Conservation (phyloP, 768 basidiomycete genomes). For the Rhizopogon salebrosus region DNA sequence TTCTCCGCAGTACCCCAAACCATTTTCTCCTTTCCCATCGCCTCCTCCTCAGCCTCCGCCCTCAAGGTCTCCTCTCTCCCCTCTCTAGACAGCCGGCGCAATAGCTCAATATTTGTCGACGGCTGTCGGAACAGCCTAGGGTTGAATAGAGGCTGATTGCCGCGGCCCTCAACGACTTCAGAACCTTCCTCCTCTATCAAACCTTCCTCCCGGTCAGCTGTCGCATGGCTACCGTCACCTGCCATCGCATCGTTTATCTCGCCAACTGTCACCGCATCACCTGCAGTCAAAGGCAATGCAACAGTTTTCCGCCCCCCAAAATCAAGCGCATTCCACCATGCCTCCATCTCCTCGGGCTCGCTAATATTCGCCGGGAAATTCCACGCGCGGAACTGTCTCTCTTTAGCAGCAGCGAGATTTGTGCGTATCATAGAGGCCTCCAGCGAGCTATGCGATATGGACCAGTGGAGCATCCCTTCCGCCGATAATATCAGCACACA, state of each 20-base stretch:
- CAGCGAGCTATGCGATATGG: slow-evolving; percentile 36
- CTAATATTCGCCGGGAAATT: slow-evolving; percentile 46
- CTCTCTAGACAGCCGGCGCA: slow-evolving; percentile 43
- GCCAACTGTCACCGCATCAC: slow-evolving; percentile 1
- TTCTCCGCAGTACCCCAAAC: slow-evolving; percentile 28
- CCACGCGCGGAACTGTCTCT: slow-evolving; percentile 42
- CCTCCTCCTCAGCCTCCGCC: slow-evolving; percentile 24
- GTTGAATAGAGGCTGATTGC: slow-evolving; percentile 8
- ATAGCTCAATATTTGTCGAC: slow-evolving; percentile 26
- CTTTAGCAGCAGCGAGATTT: slow-evolving; percentile 28
- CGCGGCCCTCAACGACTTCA: not conserved
- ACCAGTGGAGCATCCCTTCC: slow-evolving; percentile 62
- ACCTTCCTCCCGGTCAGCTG: not conserved
- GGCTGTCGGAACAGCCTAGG: slow-evolving; percentile 33
- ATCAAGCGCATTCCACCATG: slow-evolving; percentile 26
- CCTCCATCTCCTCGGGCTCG: slow-evolving; percentile 21
- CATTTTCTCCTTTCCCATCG: slow-evolving; percentile 42
- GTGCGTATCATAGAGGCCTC: slow-evolving; percentile 30
- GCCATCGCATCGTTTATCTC: not conserved
- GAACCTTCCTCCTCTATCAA: not conserved
- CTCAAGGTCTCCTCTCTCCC: slow-evolving; percentile 39
- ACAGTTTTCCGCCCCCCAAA: slow-evolving; percentile 15
- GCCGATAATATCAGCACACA: not conserved
- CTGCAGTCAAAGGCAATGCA: not conserved
- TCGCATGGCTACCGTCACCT: not conserved